Conservation (phyloP, 2,329 filamentous ascomycete genomes). For the Myriosclerotinia scirpicola region DNA sequence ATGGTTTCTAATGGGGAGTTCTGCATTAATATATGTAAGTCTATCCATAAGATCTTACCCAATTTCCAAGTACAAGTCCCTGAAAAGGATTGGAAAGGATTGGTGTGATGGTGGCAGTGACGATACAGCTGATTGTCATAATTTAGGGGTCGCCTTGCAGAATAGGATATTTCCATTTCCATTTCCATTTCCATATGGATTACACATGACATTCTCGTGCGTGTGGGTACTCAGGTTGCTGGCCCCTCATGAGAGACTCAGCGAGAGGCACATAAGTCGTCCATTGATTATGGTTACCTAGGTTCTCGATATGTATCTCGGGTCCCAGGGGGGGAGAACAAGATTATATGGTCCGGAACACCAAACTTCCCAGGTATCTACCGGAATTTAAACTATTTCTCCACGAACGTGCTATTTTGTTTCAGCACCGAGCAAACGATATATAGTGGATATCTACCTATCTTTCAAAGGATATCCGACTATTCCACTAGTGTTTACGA, state of each 20-base stretch:
- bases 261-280: neutral
- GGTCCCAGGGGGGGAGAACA: neutral
- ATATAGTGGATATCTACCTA: neutral
- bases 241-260: neutral
- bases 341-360: neutral
- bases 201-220: neutral
- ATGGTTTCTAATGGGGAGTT: neutral
- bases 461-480: too few species aligned
- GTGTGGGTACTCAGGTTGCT: neutral
- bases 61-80: slow-evolving; percentile 2
- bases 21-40: slow-evolving; percentile 1
- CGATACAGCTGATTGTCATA: neutral
- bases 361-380: too few species aligned
- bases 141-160: neutral
- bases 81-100: neutral
- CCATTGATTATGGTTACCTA: neutral
- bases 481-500: neutral
- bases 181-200: neutral
- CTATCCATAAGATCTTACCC: neutral
- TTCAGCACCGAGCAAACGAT: neutral
- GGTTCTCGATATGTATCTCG: neutral
- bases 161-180: neutral
- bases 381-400: neutral
- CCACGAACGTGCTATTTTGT: neutral
- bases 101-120: neutral